phyloP scores from a whole-genome alignment of 2,329 filamentous ascomycete genomes.

The Westerdykella aurantiaca region DNA sequence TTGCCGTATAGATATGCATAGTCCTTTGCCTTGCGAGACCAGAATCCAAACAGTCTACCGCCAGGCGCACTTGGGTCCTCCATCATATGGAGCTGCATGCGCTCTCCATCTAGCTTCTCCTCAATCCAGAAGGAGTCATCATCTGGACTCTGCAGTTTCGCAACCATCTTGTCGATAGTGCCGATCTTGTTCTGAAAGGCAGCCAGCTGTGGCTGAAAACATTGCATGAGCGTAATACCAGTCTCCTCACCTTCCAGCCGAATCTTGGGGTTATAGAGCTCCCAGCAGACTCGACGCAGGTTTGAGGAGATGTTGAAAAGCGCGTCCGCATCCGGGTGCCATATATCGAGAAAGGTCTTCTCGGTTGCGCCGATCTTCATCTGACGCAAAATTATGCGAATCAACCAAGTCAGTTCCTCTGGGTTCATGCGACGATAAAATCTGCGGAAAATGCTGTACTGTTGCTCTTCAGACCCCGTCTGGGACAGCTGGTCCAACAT shows the following conservation, averaged over 20 bases:
- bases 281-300: conserved; percentile 88
- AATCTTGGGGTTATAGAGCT: conserved; percentile 67
- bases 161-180: conserved; percentile 72
- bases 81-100: conserved; percentile 93
- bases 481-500: conserved; percentile 72
- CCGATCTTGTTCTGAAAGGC: conserved; percentile 72
- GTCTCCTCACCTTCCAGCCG: conserved; percentile 70
- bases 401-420: conserved; percentile 88
- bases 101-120: conserved; percentile 93
- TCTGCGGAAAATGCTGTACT: conserved; percentile 70
- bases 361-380: conserved; percentile 75
- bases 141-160: conserved; percentile 60
- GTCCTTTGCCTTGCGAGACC: conserved; percentile 93
- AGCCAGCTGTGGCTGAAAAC: conserved; percentile 92
- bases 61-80: conserved; percentile 63
- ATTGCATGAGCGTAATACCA: conserved; percentile 79
- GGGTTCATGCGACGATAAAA: conserved; percentile 92
- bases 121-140: conserved; percentile 90
- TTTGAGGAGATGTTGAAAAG: conserved; percentile 86
- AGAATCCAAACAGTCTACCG: conserved; percentile 73
- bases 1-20: conserved; percentile 92
- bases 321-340: conserved; percentile 50
- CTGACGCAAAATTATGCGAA: conserved; percentile 83
- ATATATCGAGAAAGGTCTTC: conserved; percentile 72
- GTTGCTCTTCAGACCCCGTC: conserved; percentile 74